Conservation (phyloP, 2,329 filamentous ascomycete genomes). For the Fusarium agapanthi region DNA sequence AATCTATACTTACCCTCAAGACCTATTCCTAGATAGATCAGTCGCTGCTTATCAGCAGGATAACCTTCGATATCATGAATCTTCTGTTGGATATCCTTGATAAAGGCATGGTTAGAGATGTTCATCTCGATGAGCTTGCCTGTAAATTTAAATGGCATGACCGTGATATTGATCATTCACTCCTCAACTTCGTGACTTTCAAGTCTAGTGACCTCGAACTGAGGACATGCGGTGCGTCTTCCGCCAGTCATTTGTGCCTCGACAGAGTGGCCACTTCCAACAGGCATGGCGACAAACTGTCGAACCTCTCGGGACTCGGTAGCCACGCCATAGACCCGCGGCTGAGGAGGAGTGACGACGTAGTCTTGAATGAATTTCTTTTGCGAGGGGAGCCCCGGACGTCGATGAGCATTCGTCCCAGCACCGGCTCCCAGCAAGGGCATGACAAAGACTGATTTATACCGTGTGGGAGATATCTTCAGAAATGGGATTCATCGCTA, state of each 20-base stretch:
- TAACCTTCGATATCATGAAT: too few relatives aligned
- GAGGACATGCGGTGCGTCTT: background rate
- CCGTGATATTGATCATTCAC: too few relatives aligned
- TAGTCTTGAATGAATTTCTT: background rate
- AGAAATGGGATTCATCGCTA: background rate
- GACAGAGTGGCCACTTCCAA: background rate
- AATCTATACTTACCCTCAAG: too few relatives aligned
- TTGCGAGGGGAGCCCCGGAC: rapidly evolving
- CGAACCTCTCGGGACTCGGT: rapidly evolving
- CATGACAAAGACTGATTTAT: too few relatives aligned
- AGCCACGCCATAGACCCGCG: rapidly evolving
- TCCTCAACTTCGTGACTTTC: background rate
- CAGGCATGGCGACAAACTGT: background rate
- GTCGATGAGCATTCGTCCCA: background rate
- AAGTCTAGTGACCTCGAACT: background rate
- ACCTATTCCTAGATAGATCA: rapidly evolving
- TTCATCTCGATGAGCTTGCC: too few relatives aligned
- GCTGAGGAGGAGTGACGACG: background rate
- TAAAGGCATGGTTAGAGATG: too few relatives aligned
- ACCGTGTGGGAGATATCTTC: background rate
- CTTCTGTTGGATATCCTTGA: too few relatives aligned
- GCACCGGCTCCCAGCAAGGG: background rate
- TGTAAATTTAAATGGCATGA: too few relatives aligned
- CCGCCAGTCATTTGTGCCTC: background rate
- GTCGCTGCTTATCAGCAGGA: too few relatives aligned